Conservation (phyloP, 108 stramenopile species). For the Cyclotella sp. region DNA sequence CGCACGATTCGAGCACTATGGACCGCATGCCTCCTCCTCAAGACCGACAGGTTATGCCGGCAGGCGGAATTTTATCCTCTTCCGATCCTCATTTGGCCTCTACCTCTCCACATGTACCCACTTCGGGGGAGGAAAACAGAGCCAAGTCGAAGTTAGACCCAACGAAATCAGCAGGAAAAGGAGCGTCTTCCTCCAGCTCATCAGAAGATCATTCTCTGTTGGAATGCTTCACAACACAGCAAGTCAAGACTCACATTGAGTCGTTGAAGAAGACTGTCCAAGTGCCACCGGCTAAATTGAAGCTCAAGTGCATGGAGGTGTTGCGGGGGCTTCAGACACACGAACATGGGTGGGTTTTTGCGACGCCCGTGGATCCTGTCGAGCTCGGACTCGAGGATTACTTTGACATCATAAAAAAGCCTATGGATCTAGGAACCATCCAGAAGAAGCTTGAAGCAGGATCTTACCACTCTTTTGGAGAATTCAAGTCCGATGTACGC, state of each 20-base stretch:
- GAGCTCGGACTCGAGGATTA: slow-evolving; percentile 94
- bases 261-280: slow-evolving; percentile 80
- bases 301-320: slow-evolving; percentile 80
- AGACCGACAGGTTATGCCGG: neutral
- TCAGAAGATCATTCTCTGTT: slow-evolving; percentile 86
- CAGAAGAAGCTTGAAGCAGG: slow-evolving; percentile 85
- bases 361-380: slow-evolving; percentile 92
- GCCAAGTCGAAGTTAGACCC: slow-evolving; percentile 1
- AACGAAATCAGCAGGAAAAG: neutral
- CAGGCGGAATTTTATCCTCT: neutral
- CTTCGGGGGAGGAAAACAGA: slow-evolving; percentile 18
- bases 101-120: neutral
- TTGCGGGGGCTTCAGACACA: slow-evolving; percentile 87
- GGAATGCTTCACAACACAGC: slow-evolving; percentile 89
- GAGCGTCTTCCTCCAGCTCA: neutral
- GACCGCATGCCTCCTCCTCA: slow-evolving; percentile 9
- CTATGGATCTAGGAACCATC: slow-evolving; percentile 97
- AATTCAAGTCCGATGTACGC: slow-evolving; percentile 85
- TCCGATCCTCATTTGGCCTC: neutral
- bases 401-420: slow-evolving; percentile 91
- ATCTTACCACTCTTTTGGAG: slow-evolving; percentile 83
- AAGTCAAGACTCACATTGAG: slow-evolving; percentile 90
- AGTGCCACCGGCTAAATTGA: slow-evolving; percentile 76
- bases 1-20: slow-evolving; percentile 1
- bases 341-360: slow-evolving; percentile 93